phyloP scores from a whole-genome alignment of 2,329 filamentous ascomycete species.

The Rachicladosporium sp. region DNA sequence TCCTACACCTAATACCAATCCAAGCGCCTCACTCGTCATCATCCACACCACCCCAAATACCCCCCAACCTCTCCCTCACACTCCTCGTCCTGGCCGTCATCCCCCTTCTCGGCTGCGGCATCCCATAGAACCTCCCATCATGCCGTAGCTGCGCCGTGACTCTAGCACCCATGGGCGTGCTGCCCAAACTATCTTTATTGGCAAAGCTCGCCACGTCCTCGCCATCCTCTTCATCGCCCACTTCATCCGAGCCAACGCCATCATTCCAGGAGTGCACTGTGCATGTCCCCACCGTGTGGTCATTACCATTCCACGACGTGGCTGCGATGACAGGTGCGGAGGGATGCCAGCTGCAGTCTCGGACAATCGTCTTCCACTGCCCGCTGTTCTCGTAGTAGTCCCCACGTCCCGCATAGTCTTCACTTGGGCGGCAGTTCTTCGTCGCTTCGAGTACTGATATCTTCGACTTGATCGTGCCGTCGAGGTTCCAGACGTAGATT shows the following conservation, averaged over 20 bases:
- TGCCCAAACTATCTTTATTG: conserved; percentile 18
- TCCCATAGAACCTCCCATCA: conserved; percentile 32
- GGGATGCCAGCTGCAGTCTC: conserved; percentile 87
- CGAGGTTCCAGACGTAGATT: conserved; percentile 86
- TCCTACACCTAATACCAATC: conserved; percentile 15
- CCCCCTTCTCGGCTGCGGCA: too few relatives aligned
- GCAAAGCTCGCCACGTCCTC: conserved; percentile 15
- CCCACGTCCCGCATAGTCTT: conserved; percentile 43
- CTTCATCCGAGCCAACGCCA: conserved; percentile 41
- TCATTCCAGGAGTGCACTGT: conserved; percentile 70
- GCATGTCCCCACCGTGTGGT: conserved; percentile 60
- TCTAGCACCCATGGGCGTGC: conserved; percentile 40
- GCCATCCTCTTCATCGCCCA: conserved; percentile 33
- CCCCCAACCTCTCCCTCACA: conserved; percentile 1
- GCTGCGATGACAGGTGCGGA: conserved; percentile 74
- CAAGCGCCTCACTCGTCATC: conserved; percentile 16
- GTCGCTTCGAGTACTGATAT: conserved; percentile 70
- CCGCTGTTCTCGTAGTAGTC: conserved; percentile 44
- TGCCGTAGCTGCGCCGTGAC: conserved; percentile 49
- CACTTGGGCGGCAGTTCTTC: conserved; percentile 44
- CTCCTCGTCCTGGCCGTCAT: conserved; percentile 1
- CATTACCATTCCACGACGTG: conserved; percentile 71
- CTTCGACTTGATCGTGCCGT: conserved; percentile 62
- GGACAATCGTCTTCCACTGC: conserved; percentile 64
- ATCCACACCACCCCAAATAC: conserved; percentile 8